phyloP scores from a whole-genome alignment of 1,139 yeast genomes.

The Nakaseomyces nivariensis region DNA sequence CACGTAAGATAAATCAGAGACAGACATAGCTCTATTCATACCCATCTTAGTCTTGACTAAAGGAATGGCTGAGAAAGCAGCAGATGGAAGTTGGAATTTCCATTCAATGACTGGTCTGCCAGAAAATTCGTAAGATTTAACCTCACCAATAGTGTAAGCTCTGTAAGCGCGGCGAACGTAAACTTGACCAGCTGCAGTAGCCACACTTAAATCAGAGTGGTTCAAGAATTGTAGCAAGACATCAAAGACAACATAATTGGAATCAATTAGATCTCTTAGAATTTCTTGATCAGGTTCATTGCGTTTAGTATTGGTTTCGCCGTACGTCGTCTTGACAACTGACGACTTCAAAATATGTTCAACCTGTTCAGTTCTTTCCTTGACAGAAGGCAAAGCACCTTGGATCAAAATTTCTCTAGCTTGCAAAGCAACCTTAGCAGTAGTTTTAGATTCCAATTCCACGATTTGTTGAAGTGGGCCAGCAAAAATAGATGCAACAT shows the following conservation, averaged over 20 bases:
- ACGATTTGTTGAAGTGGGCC: constrained; percentile 68
- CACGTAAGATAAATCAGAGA: constrained; percentile 81
- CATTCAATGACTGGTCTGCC: constrained; percentile 67
- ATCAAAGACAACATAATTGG: constrained; percentile 92
- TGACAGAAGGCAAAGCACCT: constrained; percentile 90
- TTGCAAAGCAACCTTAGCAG: constrained; percentile 91
- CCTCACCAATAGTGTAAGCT: constrained; percentile 80
- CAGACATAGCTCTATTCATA: constrained; percentile 83
- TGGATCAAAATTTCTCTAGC: constrained; percentile 94
- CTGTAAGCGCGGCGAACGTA: constrained; percentile 95
- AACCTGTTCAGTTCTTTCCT: constrained; percentile 93
- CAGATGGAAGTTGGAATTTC: constrained; percentile 84
- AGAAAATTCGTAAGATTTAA: constrained; percentile 46
- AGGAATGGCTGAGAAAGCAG: constrained; percentile 60
- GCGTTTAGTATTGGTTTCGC: constrained; percentile 69
- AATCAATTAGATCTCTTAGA: constrained; percentile 85
- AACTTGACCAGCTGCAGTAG: constrained; percentile 93
- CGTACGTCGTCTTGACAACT: constrained; percentile 81
- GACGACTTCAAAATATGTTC: constrained; percentile 91
- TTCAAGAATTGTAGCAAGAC: constrained; percentile 86
- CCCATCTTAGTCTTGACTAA: constrained; percentile 37
- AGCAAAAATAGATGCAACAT: constrained; percentile 61
- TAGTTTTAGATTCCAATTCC: constrained; percentile 77
- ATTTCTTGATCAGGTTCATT: constrained; percentile 73
- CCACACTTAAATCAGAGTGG: constrained; percentile 77